Base-by-base conservation (phyloP, 1,139 yeast species). In the Kurtzmaniella quercitrusa region DNA sequence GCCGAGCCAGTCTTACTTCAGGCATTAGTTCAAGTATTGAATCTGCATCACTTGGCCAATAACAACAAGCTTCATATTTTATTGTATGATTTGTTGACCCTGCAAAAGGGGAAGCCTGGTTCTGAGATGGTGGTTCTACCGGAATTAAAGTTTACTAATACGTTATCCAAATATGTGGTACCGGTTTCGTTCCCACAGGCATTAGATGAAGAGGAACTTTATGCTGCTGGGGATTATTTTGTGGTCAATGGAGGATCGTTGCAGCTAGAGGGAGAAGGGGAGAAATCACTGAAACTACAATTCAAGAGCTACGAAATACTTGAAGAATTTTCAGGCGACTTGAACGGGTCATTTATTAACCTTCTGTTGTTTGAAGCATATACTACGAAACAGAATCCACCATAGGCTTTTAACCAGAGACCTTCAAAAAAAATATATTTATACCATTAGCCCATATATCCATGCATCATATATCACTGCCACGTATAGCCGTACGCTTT, bases 331-430 rank as follows among this genome's bases (percentile, higher is more conserved):
- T 76, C 77, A 48, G 70, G 77, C 0, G 64, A 69, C 1, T 63
- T 80, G 36, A 86, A 86, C 57, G 90, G 84, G 52, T 81, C 83
- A 1, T 81, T 90, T 25, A 62, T 87, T 19, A 85, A 85, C 55
- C 65, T 90, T 44, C 83, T 85, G 49, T 65, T 85, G 46, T 89
- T 91, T 59, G 93, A 85, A 52, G 83, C 93, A 1, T 79, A 82
- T 41, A 70, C 80, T 12, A 88, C 88, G 39, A 77, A 73, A 50
- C 83, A 81, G 54, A 86, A 87, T 53, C 91, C 90, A 1, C 68
- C 73, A 42, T 76, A 56, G 55, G n/a, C n/a, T n/a, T n/a, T n/a
- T n/a, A n/a, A n/a, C n/a, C n/a, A n/a, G n/a, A n/a, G n/a, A n/a
- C n/a, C n/a, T n/a, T n/a, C n/a, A n/a, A n/a, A n/a, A n/a, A n/a